Evolutionary conservation across 108 stramenopile genomes (phyloP).

Genomic region (Nitzschia sp.): DNA sequence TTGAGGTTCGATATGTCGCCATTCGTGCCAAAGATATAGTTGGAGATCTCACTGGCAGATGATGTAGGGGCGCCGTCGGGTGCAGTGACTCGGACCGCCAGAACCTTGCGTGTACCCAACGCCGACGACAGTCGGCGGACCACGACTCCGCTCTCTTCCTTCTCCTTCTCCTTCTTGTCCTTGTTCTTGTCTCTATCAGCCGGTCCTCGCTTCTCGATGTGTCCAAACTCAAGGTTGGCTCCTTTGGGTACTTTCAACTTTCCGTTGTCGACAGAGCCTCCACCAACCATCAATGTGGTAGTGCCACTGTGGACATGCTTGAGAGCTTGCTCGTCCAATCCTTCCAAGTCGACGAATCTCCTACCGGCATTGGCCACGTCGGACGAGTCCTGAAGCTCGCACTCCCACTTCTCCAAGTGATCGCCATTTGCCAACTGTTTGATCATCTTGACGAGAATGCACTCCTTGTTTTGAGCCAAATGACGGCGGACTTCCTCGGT

Average conservation of each 20-base stretch:
- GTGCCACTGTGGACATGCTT: not conserved
- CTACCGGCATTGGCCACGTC: not conserved
- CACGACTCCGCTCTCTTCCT: not conserved
- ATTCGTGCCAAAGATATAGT: constrained; percentile 43
- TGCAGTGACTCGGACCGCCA: constrained; percentile 41
- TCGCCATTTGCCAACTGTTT: not conserved
- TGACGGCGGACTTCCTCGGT: no score
- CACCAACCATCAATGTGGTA: not conserved
- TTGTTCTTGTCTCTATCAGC: not conserved
- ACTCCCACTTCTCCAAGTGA: not conserved
- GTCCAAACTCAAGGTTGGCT: not conserved
- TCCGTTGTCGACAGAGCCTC: not conserved
- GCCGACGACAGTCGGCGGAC: not conserved
- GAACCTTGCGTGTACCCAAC: constrained; percentile 11
- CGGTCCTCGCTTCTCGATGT: not conserved
- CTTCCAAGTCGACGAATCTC: constrained; percentile 2
- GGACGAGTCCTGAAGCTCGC: not conserved
- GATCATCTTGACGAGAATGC: not conserved
- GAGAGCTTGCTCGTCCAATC: not conserved
- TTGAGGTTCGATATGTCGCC: constrained; percentile 39
- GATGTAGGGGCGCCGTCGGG: constrained; percentile 13
- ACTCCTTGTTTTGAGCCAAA: not conserved
- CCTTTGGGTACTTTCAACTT: not conserved
- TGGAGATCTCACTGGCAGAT: constrained; percentile 12
- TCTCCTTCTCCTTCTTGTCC: no score